phyloP scores from a whole-genome alignment of 2,329 filamentous ascomycete species.

The Aspergillus aculeatinus region DNA sequence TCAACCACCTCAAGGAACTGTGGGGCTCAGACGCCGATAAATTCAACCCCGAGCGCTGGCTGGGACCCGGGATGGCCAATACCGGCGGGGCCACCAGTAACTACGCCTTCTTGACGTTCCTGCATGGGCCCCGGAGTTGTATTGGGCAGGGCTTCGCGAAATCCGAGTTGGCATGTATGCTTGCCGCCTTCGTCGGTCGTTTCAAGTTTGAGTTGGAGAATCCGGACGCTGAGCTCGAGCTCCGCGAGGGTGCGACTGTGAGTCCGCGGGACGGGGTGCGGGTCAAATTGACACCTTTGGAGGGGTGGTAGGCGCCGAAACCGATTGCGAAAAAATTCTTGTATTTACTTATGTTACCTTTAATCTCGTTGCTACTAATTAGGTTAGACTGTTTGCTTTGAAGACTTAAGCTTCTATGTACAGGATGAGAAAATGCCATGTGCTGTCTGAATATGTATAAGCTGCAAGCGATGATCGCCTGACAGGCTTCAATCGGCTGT shows the following conservation, averaged over 20 bases:
- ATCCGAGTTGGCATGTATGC: slow-evolving; percentile 78
- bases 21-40: slow-evolving; percentile 75
- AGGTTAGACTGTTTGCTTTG: neutral
- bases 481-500: no score
- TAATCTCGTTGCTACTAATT: neutral
- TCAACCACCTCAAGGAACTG: slow-evolving; percentile 66
- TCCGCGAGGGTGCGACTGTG: slow-evolving; percentile 70
- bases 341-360: no score
- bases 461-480: no score
- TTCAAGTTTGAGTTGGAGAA: slow-evolving; percentile 70
- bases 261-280: slow-evolving; percentile 71
- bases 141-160: slow-evolving; percentile 80
- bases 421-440: neutral
- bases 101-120: slow-evolving; percentile 76
- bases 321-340: no score
- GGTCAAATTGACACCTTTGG: slow-evolving; percentile 58
- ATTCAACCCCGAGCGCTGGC: slow-evolving; percentile 80
- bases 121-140: slow-evolving; percentile 82
- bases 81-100: slow-evolving; percentile 73
- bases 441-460: neutral
- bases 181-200: slow-evolving; percentile 73
- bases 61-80: slow-evolving; percentile 52
- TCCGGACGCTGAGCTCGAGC: slow-evolving; percentile 58
- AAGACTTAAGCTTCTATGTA: neutral
- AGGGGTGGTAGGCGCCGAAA: slow-evolving; percentile 27